Evolutionary conservation across 140 eudicot species (phyloP), one percentile per base, ranked within the genome.

Genomic region (Anethum foeniculum): DNA sequence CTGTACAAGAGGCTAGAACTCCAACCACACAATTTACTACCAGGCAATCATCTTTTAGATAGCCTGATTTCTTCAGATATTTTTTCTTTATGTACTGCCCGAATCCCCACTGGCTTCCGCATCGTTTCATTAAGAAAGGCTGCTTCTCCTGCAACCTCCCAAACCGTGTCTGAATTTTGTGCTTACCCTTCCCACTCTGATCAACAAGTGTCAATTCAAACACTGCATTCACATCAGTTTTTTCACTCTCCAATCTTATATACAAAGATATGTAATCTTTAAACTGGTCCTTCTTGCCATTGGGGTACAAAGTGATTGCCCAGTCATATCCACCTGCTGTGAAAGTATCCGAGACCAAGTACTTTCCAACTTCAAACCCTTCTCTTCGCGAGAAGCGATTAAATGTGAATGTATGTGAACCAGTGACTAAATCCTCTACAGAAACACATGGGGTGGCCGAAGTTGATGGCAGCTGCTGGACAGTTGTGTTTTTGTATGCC

Each of bases 101-200:
- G 16, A 75, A 75, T 27, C 60, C 78, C 78, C 78, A 75, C n/a
- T 25, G 60, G n/a, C 38, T 46, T 13, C 60, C 62, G 2, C 12
- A 23, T 18, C 18, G 41, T 75, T 12, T 46, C 6, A 75, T 46
- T 36, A 75, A 27, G 19, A 5, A 75, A 44, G 69, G 69, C 34
- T 62, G 18, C 69, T 62, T 62, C 69, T 62, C 69, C 69, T 62
- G 36, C 69, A 62, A 25, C 69, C 69, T 25, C 16, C 58, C 78
- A 46, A 75, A 75, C 0, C 46, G 58, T 2, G 60, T 74, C 43
- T 44, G 58, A 75, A 75, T 75, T 11, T 25, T 25, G 30, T 46
- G 78, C 38, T 44, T 44, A 7, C 62, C 41, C 14, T 44, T 75
- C 25, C 60, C 78, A 75, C 78, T 75, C 25, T 46, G 78, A 75